Evolutionary conservation across 768 basidiomycete genomes (phyloP), one percentile per base, ranked within the genome.

Genomic region (Mycena vulgaris): DNA sequence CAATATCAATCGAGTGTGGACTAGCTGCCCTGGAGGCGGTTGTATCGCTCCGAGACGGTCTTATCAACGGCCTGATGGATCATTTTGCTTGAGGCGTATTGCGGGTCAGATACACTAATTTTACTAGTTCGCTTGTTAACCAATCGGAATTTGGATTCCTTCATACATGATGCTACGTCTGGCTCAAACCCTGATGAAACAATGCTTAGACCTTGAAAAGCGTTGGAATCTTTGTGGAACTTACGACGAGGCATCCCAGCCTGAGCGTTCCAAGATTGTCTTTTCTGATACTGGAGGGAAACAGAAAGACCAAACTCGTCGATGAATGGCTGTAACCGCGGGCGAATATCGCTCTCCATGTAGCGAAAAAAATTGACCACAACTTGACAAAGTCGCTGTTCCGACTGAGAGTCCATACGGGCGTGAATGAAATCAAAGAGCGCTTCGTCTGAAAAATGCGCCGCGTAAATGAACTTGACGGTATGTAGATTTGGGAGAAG

Each of bases 11-110:
- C 23, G 79, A 79, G 25, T 88, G 87, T 69, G 83, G 83, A 53
- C 76, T 87, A 77, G 77, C 81, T 27, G 86, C 85, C 21, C 72
- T 88, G 68, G 86, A 88, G 72, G 79, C 81, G 14, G 81, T 87
- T 21, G 80, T 80, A 35, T 69, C 71, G 40, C 73, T 78, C 25
- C 78, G 85, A 66, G 86, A 88, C 63, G 79, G 82, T 28, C 79
- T 87, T 55, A 80, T 86, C 23, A 79, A 81, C 16, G 79, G 80
- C 2, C 62, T 88, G 55, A 66, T 81, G 57, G 75, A 77, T 45
- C 82, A 86, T 74, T 88, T 87, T 40, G 21, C 21, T 19, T 68
- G 37, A 56, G 47, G 23, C 11, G 27, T 48, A 21, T 52, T 52
- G 30, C 51, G 14, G 51, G 30, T 52, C 51, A 52, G 31, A 28